Evolutionary conservation across 768 basidiomycete species (phyloP).

Genomic region (Macrolepiota albuminosa): DNA sequence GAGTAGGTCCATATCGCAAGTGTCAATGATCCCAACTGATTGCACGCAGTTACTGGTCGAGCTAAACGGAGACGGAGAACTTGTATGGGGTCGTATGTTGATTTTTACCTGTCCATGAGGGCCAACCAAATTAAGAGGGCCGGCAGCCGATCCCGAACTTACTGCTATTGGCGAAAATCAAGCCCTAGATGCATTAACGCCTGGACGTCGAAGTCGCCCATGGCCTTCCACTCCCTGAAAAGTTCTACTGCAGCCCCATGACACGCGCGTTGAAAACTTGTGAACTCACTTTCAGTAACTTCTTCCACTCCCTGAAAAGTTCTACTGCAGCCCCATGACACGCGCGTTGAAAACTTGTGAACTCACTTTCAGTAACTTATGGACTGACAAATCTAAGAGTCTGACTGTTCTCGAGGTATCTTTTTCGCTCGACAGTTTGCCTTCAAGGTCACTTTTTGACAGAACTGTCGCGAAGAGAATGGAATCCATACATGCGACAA

Average conservation of each 20-base stretch:
- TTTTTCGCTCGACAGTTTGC: background rate
- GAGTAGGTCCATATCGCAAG: constrained; percentile 33
- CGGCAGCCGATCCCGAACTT: constrained; percentile 59
- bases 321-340: constrained; percentile 62
- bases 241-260: constrained; percentile 59
- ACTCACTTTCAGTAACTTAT: constrained; percentile 43
- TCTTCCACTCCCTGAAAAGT: constrained; percentile 50
- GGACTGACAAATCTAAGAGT: constrained; percentile 14
- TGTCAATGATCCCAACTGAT: no score
- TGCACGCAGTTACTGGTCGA: constrained; percentile 50
- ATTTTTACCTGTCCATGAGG: background rate
- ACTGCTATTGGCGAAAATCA: constrained; percentile 55
- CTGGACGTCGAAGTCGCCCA: constrained; percentile 46
- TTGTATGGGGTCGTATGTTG: constrained; percentile 71
- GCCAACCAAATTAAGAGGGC: background rate
- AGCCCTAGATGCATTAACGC: constrained; percentile 37
- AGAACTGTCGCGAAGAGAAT: constrained; percentile 68
- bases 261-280: constrained; percentile 59
- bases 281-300: constrained; percentile 44
- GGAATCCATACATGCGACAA: constrained; percentile 73
- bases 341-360: constrained; percentile 57
- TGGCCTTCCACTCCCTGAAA: constrained; percentile 49
- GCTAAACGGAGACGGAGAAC: constrained; percentile 57
- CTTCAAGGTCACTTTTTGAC: background rate
- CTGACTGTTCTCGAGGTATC: constrained; percentile 53